phyloP scores from a whole-genome alignment of 192 early-diverging fungal genomes.

The Gamsiella multidivaricata region DNA sequence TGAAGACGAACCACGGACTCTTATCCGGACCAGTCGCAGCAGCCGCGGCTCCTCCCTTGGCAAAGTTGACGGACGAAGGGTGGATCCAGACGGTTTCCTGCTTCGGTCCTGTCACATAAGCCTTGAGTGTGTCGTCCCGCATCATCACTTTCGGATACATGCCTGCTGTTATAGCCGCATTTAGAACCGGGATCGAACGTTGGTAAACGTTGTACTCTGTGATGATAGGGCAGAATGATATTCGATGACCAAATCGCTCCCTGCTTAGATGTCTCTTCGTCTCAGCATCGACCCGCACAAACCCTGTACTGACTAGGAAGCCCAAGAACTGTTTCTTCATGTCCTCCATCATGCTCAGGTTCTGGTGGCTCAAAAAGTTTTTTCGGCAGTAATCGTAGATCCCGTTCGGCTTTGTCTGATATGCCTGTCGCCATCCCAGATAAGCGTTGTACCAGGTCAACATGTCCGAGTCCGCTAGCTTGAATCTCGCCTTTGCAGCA shows the following conservation, averaged over 20 bases:
- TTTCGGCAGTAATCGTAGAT: conserved; percentile 58
- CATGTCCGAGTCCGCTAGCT: conserved; percentile 60
- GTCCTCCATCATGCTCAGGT: conserved; percentile 65
- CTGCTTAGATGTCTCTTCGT: conserved; percentile 41
- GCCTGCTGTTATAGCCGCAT: conserved; percentile 82
- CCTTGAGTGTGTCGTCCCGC: conserved; percentile 52
- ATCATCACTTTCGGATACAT: conserved; percentile 82
- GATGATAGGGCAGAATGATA: conserved; percentile 55
- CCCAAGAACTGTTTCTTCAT: conserved; percentile 66
- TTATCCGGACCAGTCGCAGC: conserved; percentile 24
- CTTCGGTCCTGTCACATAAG: conserved; percentile 56
- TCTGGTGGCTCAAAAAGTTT: conserved; percentile 64
- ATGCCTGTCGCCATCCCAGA: conserved; percentile 56
- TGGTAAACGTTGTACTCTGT: conserved; percentile 55
- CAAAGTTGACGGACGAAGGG: conserved; percentile 80
- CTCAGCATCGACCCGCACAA: conserved; percentile 49
- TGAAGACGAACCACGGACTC: conserved; percentile 60
- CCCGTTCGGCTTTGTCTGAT: conserved; percentile 22
- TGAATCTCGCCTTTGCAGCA: conserved; percentile 54
- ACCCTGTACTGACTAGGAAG: conserved; percentile 61
- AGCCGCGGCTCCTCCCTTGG: conserved; percentile 23
- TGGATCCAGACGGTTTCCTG: conserved; percentile 75
- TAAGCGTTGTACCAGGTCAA: conserved; percentile 66
- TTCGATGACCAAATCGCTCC: conserved; percentile 34
- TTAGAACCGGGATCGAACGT: conserved; percentile 64